Evolutionary conservation across 176 grass and related monocot genomes (phyloP).

Genomic region (Phoenix dactylifera): DNA sequence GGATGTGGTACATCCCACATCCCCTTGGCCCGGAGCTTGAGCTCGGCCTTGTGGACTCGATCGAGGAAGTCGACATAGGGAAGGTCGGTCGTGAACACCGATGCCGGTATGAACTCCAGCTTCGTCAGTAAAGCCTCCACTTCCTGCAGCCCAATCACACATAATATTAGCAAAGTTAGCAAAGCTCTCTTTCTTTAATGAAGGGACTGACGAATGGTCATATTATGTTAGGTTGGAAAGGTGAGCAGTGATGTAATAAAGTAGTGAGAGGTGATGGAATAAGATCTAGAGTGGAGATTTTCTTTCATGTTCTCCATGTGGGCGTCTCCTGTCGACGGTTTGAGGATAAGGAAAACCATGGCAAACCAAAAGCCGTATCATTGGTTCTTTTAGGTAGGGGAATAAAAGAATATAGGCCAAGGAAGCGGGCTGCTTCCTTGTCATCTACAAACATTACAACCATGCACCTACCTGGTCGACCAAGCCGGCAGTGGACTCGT

Average conservation of each 20-base stretch:
- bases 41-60: constrained; percentile 1
- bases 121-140: not conserved
- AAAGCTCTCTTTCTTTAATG: not conserved
- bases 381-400: constrained; percentile 28
- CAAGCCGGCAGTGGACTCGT: not conserved
- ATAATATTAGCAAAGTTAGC: not conserved
- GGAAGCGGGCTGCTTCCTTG: constrained; percentile 1
- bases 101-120: not conserved
- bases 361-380: constrained; percentile 32
- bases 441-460: not conserved
- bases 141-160: not conserved
- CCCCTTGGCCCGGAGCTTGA: constrained; percentile 64
- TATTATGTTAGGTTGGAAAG: too few relatives aligned
- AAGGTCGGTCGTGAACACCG: constrained; percentile 16
- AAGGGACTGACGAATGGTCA: too few relatives aligned
- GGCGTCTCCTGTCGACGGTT: constrained; percentile 2
- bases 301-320: constrained; percentile 40
- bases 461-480: not conserved
- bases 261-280: constrained; percentile 24
- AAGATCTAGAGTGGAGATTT: constrained; percentile 50
- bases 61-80: constrained; percentile 8
- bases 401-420: constrained; percentile 8
- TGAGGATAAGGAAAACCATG: constrained; percentile 19
- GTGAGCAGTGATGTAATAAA: constrained; percentile 3
- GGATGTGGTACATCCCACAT: constrained; percentile 95